Evolutionary conservation across 768 basidiomycete genomes (phyloP).

Genomic region (Gloeopeniophorella convolvens): DNA sequence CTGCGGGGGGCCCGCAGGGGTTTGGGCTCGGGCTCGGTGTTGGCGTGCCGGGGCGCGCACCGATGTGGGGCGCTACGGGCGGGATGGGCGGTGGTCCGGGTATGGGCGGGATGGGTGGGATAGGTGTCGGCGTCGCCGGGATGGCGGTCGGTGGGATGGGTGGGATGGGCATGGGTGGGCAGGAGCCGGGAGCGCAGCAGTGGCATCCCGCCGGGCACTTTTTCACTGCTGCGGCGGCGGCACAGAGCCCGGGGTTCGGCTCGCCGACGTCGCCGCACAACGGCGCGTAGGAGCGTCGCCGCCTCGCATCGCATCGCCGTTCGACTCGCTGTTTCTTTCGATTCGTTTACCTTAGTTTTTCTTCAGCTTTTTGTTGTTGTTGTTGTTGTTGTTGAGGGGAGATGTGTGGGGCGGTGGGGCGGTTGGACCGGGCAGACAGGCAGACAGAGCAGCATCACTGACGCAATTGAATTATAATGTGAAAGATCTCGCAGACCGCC

Average conservation of each 20-base stretch:
- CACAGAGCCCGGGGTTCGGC: conserved; percentile 20
- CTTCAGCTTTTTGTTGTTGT: too few relatives aligned
- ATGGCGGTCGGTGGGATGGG: neutral
- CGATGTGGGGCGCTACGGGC: too few relatives aligned
- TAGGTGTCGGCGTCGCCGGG: conserved; percentile 8
- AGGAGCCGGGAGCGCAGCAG: conserved; percentile 11
- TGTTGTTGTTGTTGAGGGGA: neutral
- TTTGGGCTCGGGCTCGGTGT: conserved; percentile 9
- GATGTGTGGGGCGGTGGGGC: neutral
- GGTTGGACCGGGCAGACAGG: too few relatives aligned
- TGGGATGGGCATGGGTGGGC: conserved; percentile 1
- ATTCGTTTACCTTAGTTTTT: too few relatives aligned
- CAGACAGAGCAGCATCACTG: conserved; percentile 8
- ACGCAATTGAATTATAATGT: conserved; percentile 12
- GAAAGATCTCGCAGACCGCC: too few relatives aligned
- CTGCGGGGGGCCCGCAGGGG: neutral
- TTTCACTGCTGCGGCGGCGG: conserved; percentile 18
- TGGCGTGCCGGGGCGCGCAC: too few relatives aligned
- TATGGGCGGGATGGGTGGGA: too few relatives aligned
- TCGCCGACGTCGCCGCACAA: conserved; percentile 22
- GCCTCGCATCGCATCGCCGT: neutral
- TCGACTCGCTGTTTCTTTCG: too few relatives aligned
- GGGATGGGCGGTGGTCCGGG: conserved; percentile 16
- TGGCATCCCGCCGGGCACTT: conserved; percentile 18
- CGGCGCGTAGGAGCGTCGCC: conserved; percentile 8